Percentiles rank a stretch among this genome's conserved stretches.
These are phyloP conservation scores for Diutina catenulata DNA, from an alignment of 1,139 yeast genomes.

Conservation along the genomic window DNA sequence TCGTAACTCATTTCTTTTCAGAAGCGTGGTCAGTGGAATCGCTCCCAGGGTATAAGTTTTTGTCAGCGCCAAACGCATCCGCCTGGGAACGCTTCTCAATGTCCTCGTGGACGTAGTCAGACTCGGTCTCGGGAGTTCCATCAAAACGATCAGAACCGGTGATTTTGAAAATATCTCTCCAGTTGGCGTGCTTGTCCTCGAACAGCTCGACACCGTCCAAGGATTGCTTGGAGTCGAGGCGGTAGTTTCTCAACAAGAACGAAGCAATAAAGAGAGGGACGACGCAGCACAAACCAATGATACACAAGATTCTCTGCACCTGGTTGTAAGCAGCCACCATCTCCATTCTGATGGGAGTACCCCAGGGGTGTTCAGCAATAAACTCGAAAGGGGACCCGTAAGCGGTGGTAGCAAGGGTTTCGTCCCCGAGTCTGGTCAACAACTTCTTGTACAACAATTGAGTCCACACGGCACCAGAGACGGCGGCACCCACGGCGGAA, in stretches of 20 bases:
- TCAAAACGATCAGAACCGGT: no score
- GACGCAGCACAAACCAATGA: constrained; percentile 46
- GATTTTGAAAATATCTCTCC: no score
- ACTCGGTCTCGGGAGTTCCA: no score
- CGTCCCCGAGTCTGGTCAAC: constrained; percentile 9
- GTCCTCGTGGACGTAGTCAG: no score
- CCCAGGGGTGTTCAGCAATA: constrained; percentile 40
- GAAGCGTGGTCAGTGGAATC: no score
- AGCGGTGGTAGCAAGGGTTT: constrained; percentile 30
- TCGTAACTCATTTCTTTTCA: no score
- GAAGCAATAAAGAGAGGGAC: constrained; percentile 38
- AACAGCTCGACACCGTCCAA: no score
- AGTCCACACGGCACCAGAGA: constrained; percentile 62
- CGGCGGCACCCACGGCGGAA: constrained; percentile 40
- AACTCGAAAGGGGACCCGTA: constrained; percentile 43
- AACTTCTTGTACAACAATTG: constrained; percentile 17
- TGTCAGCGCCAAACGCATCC: no score
- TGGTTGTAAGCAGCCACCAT: constrained; percentile 47
- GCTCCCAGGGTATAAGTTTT: no score
- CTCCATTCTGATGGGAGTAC: constrained; percentile 43
- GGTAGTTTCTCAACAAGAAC: constrained; percentile 44
- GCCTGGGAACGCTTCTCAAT: no score
- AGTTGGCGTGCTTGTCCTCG: no score
- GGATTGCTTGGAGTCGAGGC: constrained; percentile 27
- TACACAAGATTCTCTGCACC: constrained; percentile 45